A percentile compares a stretch with the other conserved stretches of the same genome.
phyloP scores from a whole-genome alignment of 75 land plant species.

The Ceratopteris richardii region DNA sequence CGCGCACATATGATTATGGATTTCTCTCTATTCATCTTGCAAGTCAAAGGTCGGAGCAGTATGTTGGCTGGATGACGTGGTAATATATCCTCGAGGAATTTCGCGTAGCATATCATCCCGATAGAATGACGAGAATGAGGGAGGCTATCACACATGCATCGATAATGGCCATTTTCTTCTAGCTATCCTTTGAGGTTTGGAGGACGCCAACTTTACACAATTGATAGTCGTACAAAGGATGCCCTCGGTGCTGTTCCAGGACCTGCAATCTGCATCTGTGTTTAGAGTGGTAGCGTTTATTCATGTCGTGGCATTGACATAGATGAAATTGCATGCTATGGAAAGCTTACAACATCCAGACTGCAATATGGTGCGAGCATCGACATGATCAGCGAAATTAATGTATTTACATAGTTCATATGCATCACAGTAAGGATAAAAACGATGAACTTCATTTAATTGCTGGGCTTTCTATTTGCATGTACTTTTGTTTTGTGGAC shows the following conservation, averaged over 20 bases:
- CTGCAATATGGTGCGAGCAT: too few species aligned
- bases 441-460: too few species aligned
- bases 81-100: constrained; percentile 6
- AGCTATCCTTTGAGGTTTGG: constrained; percentile 39
- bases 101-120: constrained; percentile 52
- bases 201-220: constrained; percentile 67
- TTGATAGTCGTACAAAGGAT: constrained; percentile 55
- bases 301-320: constrained; percentile 57
- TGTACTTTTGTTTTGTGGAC: too few species aligned
- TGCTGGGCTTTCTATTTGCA: too few species aligned
- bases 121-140: constrained; percentile 42
- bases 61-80: not conserved
- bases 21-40: too few species aligned
- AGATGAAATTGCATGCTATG: constrained; percentile 45
- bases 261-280: constrained; percentile 46
- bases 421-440: too few species aligned
- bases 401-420: too few species aligned
- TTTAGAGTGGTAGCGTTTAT: constrained; percentile 3
- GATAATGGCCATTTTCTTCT: constrained; percentile 44
- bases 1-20: too few species aligned
- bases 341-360: constrained; percentile 90
- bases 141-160: constrained; percentile 33
- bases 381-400: too few species aligned
- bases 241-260: constrained; percentile 52
- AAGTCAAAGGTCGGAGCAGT: too few species aligned